phyloP scores from a whole-genome alignment of 2,329 filamentous ascomycete genomes.

The Diaporthe citriasiana region DNA sequence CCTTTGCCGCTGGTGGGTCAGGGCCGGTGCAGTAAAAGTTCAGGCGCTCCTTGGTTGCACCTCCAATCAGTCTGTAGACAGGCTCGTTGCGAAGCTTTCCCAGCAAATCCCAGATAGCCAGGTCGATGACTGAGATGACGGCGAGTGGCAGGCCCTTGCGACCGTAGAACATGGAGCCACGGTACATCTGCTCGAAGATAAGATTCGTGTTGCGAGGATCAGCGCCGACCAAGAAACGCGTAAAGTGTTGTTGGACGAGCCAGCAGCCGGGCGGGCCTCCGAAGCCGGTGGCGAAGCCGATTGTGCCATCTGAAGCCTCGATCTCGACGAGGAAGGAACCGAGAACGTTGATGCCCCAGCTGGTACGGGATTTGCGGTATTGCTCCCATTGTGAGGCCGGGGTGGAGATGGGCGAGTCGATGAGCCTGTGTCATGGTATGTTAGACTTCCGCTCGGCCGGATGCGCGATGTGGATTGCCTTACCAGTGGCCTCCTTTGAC shows the following conservation, averaged over 20 bases:
- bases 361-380: slow-evolving; percentile 88
- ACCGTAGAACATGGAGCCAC: slow-evolving; percentile 95
- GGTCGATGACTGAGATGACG: slow-evolving; percentile 93
- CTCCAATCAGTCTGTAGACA: slow-evolving; percentile 94
- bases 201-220: slow-evolving; percentile 93
- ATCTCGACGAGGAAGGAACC: slow-evolving; percentile 94
- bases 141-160: slow-evolving; percentile 91
- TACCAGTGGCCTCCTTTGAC: slow-evolving; percentile 81
- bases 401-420: slow-evolving; percentile 92
- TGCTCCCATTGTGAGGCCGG: slow-evolving; percentile 92
- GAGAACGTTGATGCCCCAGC: slow-evolving; percentile 95
- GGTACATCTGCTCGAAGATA: slow-evolving; percentile 97
- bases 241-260: slow-evolving; percentile 94
- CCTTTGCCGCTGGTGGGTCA: slow-evolving; percentile 82
- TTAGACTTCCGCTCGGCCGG: slow-evolving; percentile 11
- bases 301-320: slow-evolving; percentile 89
- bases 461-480: slow-evolving; percentile 43
- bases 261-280: slow-evolving; percentile 94
- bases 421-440: slow-evolving; percentile 75
- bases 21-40: slow-evolving; percentile 97
- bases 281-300: slow-evolving; percentile 94
- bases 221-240: slow-evolving; percentile 89
- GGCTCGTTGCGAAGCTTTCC: slow-evolving; percentile 94
- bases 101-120: slow-evolving; percentile 92
- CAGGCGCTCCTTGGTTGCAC: slow-evolving; percentile 85